These are phyloP conservation scores for Pseudogymnoascus sp. DNA, from an alignment of 2,329 filamentous ascomycete species.

Conservation along the genomic window DNA sequence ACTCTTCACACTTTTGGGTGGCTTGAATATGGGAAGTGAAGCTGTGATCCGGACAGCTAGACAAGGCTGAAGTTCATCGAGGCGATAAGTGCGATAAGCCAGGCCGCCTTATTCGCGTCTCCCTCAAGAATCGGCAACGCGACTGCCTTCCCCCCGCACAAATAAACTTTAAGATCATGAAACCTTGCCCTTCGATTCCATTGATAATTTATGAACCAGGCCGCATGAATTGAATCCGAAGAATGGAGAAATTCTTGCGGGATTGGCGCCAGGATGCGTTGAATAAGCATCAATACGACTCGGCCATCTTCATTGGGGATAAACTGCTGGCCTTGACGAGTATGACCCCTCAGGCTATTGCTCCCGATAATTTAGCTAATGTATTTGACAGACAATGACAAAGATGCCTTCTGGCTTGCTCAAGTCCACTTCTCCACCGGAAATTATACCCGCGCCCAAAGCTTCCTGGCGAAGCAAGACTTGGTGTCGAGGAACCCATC, in stretches of 20 bases:
- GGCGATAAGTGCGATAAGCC: not conserved
- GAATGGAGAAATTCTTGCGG: conserved; percentile 90
- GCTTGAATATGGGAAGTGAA: not conserved
- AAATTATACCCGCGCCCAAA: conserved; percentile 86
- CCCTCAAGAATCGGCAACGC: not conserved
- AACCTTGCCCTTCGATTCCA: not conserved
- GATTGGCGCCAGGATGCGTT: conserved; percentile 93
- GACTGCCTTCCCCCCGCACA: not conserved
- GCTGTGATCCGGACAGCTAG: not conserved
- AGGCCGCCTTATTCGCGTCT: not conserved
- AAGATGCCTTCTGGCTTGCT: conserved; percentile 95
- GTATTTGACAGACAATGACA: conserved; percentile 64
- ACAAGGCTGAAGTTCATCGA: not conserved
- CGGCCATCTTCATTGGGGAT: conserved; percentile 94
- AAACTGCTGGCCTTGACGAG: conserved; percentile 91
- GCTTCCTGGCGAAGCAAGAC: conserved; percentile 76
- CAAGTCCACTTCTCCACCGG: conserved; percentile 94
- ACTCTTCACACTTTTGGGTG: too few relatives aligned
- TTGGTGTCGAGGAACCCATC: conserved; percentile 73
- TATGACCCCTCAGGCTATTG: conserved; percentile 35
- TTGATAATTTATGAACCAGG: not conserved
- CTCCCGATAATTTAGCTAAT: conserved; percentile 3
- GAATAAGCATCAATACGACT: conserved; percentile 92
- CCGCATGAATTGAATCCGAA: not conserved
- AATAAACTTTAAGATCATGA: conserved; percentile 3